These are phyloP conservation scores for Mollisiaceae sp. DNA, from an alignment of 2,329 filamentous ascomycete genomes.

Conservation along the genomic window DNA sequence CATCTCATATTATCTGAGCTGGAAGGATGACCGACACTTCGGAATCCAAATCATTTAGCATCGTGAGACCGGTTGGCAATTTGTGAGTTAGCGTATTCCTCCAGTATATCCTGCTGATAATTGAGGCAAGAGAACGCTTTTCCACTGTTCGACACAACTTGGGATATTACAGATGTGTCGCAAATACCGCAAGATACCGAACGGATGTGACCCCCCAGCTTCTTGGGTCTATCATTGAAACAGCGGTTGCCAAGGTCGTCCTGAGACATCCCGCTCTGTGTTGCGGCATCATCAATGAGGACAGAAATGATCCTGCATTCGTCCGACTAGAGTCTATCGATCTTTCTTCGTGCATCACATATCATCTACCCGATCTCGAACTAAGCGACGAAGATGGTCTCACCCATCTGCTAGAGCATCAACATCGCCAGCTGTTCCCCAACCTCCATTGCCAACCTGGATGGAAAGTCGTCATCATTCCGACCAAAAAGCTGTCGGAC, in stretches of 20 bases:
- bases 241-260: constrained; percentile 49
- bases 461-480: constrained; percentile 53
- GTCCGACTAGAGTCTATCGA: constrained; percentile 50
- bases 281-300: constrained; percentile 53
- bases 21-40: background rate
- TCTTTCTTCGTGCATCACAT: constrained; percentile 51
- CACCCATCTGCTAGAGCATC: constrained; percentile 41
- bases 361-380: constrained; percentile 32
- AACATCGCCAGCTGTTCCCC: constrained; percentile 50
- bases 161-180: constrained; percentile 46
- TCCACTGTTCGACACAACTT: constrained; percentile 29
- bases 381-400: constrained; percentile 41
- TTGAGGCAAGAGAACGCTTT: constrained; percentile 24
- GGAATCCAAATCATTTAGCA: background rate
- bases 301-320: constrained; percentile 51
- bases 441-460: constrained; percentile 49
- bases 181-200: constrained; percentile 55
- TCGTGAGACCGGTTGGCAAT: constrained; percentile 27
- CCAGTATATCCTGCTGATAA: constrained; percentile 9
- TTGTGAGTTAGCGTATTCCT: constrained; percentile 19
- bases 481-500: constrained; percentile 26
- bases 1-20: background rate
- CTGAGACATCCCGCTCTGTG: constrained; percentile 53
- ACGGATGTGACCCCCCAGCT: constrained; percentile 27
- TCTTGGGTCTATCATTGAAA: constrained; percentile 41